Base-by-base conservation (phyloP, 331 rosid species). In the Acacia pycnantha region DNA sequence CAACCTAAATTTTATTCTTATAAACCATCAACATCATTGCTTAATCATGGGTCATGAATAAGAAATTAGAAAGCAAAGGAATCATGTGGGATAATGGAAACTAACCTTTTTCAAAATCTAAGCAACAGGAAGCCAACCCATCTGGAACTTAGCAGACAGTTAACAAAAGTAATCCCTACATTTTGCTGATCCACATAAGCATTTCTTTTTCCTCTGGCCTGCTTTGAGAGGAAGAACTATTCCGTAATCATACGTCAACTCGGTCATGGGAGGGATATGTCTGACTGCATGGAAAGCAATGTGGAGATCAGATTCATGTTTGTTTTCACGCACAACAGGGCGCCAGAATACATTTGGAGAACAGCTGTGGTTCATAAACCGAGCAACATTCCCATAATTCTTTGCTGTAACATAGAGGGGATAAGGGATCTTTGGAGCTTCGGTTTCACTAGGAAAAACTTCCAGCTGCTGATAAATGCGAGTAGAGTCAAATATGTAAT, bases 321-420 rank as follows among this genome's bases (percentile, higher is more conserved):
- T 90, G 73, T 89, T 89, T 87, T 88, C 95, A 8, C 92, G 95
- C 16, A 88, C 54, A 48, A 93, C 81, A 8, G 94, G 92, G 86
- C 90, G 97, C 97, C 98, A 95, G 26, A 83, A 73, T 47, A 95
- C 90, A 85, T 89, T 95, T 13, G 98, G 98, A 78, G 91, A 83
- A 84, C 98, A 95, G 89, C 97, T 90, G 83, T 95, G 98, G 83
- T 95, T 95, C 97, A 95, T 95, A 81, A 93, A 95, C 74, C 98
- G 94, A 73, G 95, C 92, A 48, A 95, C 98, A 88, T 95, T 95
- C 80, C 98, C 98, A 73, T 88, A 84, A 86, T 88, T 84, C 82
- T 65, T 91, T 24, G 95, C 95, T 56, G 89, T 88, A 47, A 95
- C 84, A 65, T 86, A 84, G 24, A 95, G 90, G 26, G 97, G 95